These are phyloP conservation scores for Fusarium duplospermum DNA, from an alignment of 2,329 filamentous ascomycete genomes.

Conservation along the genomic window DNA sequence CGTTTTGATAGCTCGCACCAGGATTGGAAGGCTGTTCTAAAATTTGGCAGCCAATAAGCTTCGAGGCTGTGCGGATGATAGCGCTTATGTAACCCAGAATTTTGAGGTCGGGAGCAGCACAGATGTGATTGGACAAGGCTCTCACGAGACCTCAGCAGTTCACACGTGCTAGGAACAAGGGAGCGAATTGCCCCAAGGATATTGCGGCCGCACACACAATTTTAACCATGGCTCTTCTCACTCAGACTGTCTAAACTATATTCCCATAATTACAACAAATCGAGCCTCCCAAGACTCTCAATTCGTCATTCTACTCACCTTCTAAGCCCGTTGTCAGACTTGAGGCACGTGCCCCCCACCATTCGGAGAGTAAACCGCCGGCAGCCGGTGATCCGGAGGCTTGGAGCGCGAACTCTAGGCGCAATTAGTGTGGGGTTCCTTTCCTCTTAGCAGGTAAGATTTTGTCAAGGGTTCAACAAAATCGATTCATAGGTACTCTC, in stretches of 20 bases:
- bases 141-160: conserved; percentile 22
- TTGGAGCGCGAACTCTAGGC: conserved; percentile 4
- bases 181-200: not conserved
- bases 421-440: conserved; percentile 24
- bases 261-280: not conserved
- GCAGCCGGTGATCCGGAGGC: conserved; percentile 29
- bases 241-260: not conserved
- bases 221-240: not conserved
- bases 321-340: not conserved
- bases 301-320: not conserved
- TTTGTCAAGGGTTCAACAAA: conserved; percentile 33
- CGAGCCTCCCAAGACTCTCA: not conserved
- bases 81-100: conserved; percentile 35
- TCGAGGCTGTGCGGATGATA: not conserved
- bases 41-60: conserved; percentile 39
- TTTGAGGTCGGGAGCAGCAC: too few relatives aligned
- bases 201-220: not conserved
- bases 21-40: conserved; percentile 31
- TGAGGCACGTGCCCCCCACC: conserved; percentile 10
- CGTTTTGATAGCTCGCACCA: conserved; percentile 10
- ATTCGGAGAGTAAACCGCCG: conserved; percentile 2
- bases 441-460: not conserved
- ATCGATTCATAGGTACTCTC: conserved; percentile 7
- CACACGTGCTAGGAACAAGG: not conserved
- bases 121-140: conserved; percentile 18